Evolutionary conservation across 768 basidiomycete species (phyloP).

Genomic region (Boletus barrowsii): DNA sequence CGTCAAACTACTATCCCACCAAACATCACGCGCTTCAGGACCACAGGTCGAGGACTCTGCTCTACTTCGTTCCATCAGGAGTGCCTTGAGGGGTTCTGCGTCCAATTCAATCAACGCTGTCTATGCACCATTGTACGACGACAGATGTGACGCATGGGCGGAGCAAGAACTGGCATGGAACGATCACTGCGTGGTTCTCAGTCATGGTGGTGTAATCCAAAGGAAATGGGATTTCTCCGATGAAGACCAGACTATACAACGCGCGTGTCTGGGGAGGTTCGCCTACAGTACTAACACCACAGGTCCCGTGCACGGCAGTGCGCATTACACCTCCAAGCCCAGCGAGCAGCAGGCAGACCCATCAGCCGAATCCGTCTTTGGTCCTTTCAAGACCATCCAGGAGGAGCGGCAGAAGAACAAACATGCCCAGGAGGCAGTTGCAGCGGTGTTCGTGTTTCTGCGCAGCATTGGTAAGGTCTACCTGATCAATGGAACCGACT

Average conservation of each 20-base stretch:
- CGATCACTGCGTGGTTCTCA: slow-evolving; percentile 56
- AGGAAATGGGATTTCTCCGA: slow-evolving; percentile 74
- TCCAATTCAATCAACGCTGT: slow-evolving; percentile 41
- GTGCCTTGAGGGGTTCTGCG: slow-evolving; percentile 56
- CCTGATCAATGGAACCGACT: slow-evolving; percentile 66
- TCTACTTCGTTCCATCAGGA: slow-evolving; percentile 55
- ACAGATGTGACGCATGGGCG: slow-evolving; percentile 39
- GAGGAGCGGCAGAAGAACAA: slow-evolving; percentile 41
- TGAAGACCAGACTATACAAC: slow-evolving; percentile 72
- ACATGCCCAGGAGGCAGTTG: slow-evolving; percentile 37
- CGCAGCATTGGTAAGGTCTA: slow-evolving; percentile 72
- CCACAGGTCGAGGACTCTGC: slow-evolving; percentile 27
- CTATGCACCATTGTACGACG: slow-evolving; percentile 41
- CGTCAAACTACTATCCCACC: slow-evolving; percentile 37
- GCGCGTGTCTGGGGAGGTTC: slow-evolving; percentile 74
- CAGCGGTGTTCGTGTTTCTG: slow-evolving; percentile 75
- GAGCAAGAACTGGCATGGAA: slow-evolving; percentile 75
- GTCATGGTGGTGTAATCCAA: slow-evolving; percentile 62
- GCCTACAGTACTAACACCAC: slow-evolving; percentile 44
- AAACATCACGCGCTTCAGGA: slow-evolving; percentile 15
- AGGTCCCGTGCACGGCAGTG: slow-evolving; percentile 23
- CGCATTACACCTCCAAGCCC: slow-evolving; percentile 27
- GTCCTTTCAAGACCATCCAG: slow-evolving; percentile 41
- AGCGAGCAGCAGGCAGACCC: slow-evolving; percentile 15
- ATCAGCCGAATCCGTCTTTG: slow-evolving; percentile 33